phyloP scores from a whole-genome alignment of 192 early-diverging fungal species.

The Oehlia diaphana region DNA sequence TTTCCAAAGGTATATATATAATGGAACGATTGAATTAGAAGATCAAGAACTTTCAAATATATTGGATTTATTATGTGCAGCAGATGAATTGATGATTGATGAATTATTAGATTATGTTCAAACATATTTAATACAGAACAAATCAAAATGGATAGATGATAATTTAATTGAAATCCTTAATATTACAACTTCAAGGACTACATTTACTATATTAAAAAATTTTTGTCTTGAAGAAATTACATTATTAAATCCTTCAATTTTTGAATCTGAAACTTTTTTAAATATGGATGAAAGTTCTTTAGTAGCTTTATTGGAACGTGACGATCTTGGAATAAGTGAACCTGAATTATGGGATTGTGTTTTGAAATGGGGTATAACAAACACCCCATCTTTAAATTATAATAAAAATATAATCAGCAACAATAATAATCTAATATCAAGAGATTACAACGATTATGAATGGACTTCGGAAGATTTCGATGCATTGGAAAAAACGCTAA shows the following conservation, averaged over 20 bases:
- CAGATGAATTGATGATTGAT: slow-evolving; percentile 21
- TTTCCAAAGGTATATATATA: slow-evolving; percentile 7
- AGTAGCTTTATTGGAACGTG: slow-evolving; percentile 8
- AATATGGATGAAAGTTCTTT: slow-evolving; percentile 3
- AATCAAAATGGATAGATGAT: not conserved
- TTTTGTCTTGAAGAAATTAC: slow-evolving; percentile 9
- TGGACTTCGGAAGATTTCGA: slow-evolving; percentile 10
- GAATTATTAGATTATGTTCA: slow-evolving; percentile 4
- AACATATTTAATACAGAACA: slow-evolving; percentile 1
- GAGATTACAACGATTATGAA: too few species aligned
- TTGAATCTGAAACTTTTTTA: slow-evolving; percentile 11
- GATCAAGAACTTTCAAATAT: not conserved
- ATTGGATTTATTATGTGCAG: slow-evolving; percentile 10
- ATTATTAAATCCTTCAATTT: not conserved
- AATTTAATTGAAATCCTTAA: not conserved
- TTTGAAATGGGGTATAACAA: slow-evolving; percentile 7
- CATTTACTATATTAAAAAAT: not conserved
- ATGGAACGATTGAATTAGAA: not conserved
- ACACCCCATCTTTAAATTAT: not conserved
- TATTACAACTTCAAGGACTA: not conserved
- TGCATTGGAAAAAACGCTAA: slow-evolving; percentile 13
- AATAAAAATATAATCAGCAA: not conserved
- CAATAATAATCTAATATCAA: not conserved
- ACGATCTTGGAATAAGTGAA: slow-evolving; percentile 14
- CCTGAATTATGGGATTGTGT: not conserved